phyloP scores from a whole-genome alignment of 352 stramenopile genomes.

The Nannochloropsis limnetica region DNA sequence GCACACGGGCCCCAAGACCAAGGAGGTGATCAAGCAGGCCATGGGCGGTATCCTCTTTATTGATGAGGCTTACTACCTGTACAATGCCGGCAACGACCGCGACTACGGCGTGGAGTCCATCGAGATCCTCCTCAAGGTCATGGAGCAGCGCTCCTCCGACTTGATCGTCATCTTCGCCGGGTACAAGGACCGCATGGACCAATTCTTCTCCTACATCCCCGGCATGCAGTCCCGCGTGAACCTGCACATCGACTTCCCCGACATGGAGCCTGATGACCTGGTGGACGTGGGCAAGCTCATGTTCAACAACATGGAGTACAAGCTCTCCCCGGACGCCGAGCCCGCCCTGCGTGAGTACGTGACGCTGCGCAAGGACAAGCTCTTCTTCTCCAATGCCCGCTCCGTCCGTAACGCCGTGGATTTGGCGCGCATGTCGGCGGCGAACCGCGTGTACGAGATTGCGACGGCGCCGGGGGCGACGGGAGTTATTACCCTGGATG shows the following conservation, averaged over 20 bases:
- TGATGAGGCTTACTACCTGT: conserved; percentile 80
- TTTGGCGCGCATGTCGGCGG: conserved; percentile 63
- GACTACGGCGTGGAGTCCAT: conserved; percentile 77
- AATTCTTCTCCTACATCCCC: conserved; percentile 75
- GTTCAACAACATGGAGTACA: conserved; percentile 63
- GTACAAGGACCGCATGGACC: conserved; percentile 76
- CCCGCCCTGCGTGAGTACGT: conserved; percentile 65
- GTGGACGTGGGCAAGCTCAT: conserved; percentile 65
- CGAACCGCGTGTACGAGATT: conserved; percentile 66
- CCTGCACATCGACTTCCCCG: conserved; percentile 78
- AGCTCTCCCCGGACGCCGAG: conserved; percentile 58
- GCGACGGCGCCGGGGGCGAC: conserved; percentile 59
- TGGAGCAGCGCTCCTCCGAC: conserved; percentile 75
- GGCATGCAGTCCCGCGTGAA: conserved; percentile 73
- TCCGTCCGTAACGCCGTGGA: conserved; percentile 71
- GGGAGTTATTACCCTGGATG: background rate
- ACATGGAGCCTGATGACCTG: conserved; percentile 70
- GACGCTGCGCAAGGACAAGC: conserved; percentile 62
- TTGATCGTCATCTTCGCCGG: conserved; percentile 63
- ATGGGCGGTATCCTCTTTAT: conserved; percentile 64
- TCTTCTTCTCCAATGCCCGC: conserved; percentile 70
- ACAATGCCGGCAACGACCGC: conserved; percentile 74
- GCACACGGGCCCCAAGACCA: conserved; percentile 74
- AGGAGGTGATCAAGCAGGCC: conserved; percentile 58
- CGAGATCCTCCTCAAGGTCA: conserved; percentile 75